These are phyloP conservation scores for Medicago arabica DNA, from an alignment of 306 rosid species.

Conservation along the genomic window DNA sequence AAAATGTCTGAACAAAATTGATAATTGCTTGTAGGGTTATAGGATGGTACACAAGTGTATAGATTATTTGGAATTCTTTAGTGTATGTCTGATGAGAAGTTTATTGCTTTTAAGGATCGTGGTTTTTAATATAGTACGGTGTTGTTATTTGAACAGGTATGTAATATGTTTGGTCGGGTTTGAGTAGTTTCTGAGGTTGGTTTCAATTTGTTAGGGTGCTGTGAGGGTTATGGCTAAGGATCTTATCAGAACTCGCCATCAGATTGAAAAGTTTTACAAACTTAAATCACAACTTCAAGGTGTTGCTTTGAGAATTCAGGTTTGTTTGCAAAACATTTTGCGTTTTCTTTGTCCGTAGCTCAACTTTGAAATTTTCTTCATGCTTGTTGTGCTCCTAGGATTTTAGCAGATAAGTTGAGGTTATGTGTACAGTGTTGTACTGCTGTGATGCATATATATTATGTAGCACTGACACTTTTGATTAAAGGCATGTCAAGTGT, in stretches of 20 bases:
- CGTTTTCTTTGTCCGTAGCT: neutral
- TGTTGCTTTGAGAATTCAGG: constrained; percentile 87
- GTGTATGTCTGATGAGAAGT: neutral
- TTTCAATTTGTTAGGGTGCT: constrained; percentile 63
- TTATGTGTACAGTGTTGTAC: neutral
- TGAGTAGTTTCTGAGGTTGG: constrained; percentile 27
- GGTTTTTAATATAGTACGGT: constrained; percentile 16
- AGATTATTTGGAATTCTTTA: constrained; percentile 26
- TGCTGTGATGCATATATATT: neutral
- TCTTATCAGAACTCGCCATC: constrained; percentile 91
- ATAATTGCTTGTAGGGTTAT: neutral
- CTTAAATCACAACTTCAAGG: constrained; percentile 94
- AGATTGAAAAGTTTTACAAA: constrained; percentile 86
- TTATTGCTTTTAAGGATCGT: constrained; percentile 27
- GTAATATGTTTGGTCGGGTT: constrained; percentile 23
- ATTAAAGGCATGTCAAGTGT: neutral
- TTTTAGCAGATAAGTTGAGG: neutral
- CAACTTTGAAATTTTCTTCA: neutral
- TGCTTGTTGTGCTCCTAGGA: neutral
- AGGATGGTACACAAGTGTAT: neutral
- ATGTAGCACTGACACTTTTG: neutral
- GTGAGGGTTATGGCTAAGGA: constrained; percentile 93
- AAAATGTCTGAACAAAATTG: neutral
- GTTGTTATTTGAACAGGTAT: constrained; percentile 16
- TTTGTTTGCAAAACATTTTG: constrained; percentile 36